These are phyloP conservation scores for Agrocybe praecox DNA, from an alignment of 768 basidiomycete genomes.

Conservation along the genomic window DNA sequence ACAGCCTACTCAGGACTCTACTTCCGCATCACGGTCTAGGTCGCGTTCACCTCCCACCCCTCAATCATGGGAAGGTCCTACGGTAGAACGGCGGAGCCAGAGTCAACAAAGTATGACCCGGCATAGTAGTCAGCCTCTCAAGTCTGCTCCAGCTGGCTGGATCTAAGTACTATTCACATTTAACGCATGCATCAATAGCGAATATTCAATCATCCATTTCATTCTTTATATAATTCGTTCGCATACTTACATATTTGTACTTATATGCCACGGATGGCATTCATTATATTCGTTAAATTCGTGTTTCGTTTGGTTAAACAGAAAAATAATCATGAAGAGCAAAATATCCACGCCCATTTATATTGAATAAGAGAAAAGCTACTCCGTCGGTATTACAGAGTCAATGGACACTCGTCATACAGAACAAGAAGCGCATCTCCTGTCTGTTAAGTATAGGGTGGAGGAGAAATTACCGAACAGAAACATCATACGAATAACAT, in stretches of 20 bases:
- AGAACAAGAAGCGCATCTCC: conserved; percentile 6
- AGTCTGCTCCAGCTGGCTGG: conserved; percentile 29
- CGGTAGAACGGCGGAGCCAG: conserved; percentile 28
- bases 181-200: neutral
- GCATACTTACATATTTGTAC: neutral
- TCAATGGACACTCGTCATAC: neutral
- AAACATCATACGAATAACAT: conserved; percentile 25
- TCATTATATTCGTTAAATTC: too few relatives aligned
- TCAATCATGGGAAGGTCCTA: conserved; percentile 42
- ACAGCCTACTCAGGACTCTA: conserved; percentile 5
- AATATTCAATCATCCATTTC: neutral
- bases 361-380: conserved; percentile 2
- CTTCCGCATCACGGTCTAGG: neutral
- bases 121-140: conserved; percentile 35
- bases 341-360: neutral
- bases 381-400: neutral
- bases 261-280: too few relatives aligned
- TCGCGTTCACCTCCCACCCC: conserved; percentile 42
- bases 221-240: neutral
- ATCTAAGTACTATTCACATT: conserved; percentile 20
- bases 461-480: conserved; percentile 17
- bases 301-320: too few relatives aligned
- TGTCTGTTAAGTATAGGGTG: conserved; percentile 14
- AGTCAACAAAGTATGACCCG: conserved; percentile 28
- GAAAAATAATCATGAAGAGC: neutral